Conservation (phyloP, 257 asterid genomes). For the Capsicum chinense region DNA sequence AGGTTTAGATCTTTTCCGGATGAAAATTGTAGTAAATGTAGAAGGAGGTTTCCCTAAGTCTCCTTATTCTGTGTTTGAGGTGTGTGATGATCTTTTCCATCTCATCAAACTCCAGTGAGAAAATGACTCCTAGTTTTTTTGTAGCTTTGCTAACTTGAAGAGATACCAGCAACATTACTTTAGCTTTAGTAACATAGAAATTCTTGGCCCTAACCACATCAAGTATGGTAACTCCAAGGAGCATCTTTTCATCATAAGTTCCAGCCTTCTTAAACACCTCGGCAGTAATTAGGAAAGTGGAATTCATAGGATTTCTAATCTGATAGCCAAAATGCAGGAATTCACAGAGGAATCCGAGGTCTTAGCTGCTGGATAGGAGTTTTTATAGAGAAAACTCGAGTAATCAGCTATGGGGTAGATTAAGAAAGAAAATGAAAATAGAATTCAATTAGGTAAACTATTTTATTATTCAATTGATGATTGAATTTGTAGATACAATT, state of each 20-base stretch:
- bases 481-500: no score
- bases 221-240: constrained; percentile 91
- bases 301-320: constrained; percentile 87
- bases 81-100: constrained; percentile 40
- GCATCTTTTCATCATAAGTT: constrained; percentile 65
- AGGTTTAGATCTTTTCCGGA: no score
- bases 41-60: no score
- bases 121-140: constrained; percentile 48
- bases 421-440: no score
- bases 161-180: constrained; percentile 77
- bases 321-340: constrained; percentile 37
- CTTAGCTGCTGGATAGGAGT: no score
- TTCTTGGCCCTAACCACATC: constrained; percentile 97
- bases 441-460: no score
- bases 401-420: no score
- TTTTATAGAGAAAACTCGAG: no score
- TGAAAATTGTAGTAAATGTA: no score
- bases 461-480: no score
- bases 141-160: constrained; percentile 46
- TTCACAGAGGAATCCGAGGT: no score
- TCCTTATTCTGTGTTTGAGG: constrained; percentile 15
- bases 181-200: constrained; percentile 82
- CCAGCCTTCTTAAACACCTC: constrained; percentile 88
- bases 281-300: constrained; percentile 92
- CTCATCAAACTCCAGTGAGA: constrained; percentile 42